Conservation (phyloP, 1,139 yeast genomes). For the Candida sanyaensis region DNA sequence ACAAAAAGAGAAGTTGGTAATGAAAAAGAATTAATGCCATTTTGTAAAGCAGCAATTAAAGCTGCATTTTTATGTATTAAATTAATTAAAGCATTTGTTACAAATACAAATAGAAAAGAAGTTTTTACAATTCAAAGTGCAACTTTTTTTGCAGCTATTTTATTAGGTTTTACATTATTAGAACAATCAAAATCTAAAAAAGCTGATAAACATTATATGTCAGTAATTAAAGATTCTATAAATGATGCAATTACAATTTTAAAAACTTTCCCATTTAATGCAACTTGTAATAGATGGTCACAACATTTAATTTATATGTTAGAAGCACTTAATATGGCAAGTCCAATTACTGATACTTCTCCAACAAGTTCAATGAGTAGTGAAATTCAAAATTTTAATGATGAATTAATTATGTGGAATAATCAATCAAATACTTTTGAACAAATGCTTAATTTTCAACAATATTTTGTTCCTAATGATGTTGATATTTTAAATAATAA, state of each 20-base stretch:
- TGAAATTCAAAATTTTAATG: slow-evolving; percentile 13
- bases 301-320: slow-evolving; percentile 15
- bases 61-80: slow-evolving; percentile 18
- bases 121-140: slow-evolving; percentile 15
- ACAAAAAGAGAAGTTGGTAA: slow-evolving; percentile 12
- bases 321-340: slow-evolving; percentile 9
- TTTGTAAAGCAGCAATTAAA: slow-evolving; percentile 18
- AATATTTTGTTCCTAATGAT: slow-evolving; percentile 13
- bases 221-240: slow-evolving; percentile 15
- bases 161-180: slow-evolving; percentile 16
- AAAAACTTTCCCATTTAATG: slow-evolving; percentile 12
- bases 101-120: slow-evolving; percentile 13
- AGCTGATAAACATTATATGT: slow-evolving; percentile 15
- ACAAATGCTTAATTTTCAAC: slow-evolving; percentile 16
- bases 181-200: slow-evolving; percentile 14
- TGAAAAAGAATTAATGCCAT: slow-evolving; percentile 15
- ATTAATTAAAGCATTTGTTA: slow-evolving; percentile 13
- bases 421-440: slow-evolving; percentile 14
- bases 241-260: slow-evolving; percentile 13
- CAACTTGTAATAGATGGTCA: slow-evolving; percentile 15
- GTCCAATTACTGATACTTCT: neutral
- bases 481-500: slow-evolving; percentile 15
- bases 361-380: slow-evolving; percentile 7
- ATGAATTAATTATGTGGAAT: slow-evolving; percentile 15
- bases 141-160: slow-evolving; percentile 14